Evolutionary conservation across 1,139 yeast genomes (phyloP).

Genomic region (Geotrichum reessii): DNA sequence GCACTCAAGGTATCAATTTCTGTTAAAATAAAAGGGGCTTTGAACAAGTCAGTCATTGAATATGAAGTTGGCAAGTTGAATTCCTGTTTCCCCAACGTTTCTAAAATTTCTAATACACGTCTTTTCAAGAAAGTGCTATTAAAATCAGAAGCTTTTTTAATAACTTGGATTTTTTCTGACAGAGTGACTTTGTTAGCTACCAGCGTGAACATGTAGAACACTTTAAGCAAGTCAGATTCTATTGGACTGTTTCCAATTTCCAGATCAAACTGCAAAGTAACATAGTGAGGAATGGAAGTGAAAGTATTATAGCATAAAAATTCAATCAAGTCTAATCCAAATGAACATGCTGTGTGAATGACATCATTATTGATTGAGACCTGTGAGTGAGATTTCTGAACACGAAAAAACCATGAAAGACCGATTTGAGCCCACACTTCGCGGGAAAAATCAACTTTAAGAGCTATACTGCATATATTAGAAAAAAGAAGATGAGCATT

Average conservation of each 20-base stretch:
- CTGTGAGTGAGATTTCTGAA: neutral
- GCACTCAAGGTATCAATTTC: neutral
- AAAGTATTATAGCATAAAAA: neutral
- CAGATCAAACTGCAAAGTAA: neutral
- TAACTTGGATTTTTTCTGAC: neutral
- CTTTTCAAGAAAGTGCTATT: constrained; percentile 3
- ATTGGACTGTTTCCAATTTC: neutral
- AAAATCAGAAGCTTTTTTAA: neutral
- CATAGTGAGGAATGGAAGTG: neutral
- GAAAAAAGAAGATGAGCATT: constrained; percentile 12
- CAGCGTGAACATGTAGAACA: neutral
- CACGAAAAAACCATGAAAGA: constrained; percentile 10
- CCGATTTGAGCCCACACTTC: constrained; percentile 10
- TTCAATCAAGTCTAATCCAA: constrained; percentile 15
- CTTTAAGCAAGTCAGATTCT: constrained; percentile 1
- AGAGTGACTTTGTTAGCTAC: neutral
- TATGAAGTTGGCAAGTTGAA: neutral
- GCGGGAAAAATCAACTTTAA: neutral
- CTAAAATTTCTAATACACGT: neutral
- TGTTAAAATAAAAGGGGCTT: neutral
- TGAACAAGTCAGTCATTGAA: neutral
- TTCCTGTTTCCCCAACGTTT: neutral
- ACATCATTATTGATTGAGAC: neutral
- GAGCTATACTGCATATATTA: constrained; percentile 11
- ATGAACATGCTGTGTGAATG: constrained; percentile 14